A percentile compares a stretch with the other conserved stretches of the same genome.
Conservation (phyloP, 139 green algal species). For the Zygnema circumcarinatum region DNA sequence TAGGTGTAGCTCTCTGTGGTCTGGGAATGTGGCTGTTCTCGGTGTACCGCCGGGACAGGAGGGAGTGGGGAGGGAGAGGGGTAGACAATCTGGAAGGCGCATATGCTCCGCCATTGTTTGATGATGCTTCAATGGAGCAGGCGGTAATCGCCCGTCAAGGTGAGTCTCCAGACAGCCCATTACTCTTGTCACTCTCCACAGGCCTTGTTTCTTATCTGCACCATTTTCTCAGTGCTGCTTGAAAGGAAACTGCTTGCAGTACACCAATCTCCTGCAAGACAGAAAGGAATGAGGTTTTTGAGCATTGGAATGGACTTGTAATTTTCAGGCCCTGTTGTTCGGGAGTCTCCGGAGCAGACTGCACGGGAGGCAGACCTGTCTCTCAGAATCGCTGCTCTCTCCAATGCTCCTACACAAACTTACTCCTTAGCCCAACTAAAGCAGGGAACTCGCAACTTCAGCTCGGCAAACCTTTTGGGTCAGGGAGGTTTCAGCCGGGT, state of each 20-base stretch:
- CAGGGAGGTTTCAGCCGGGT: slow-evolving; percentile 69
- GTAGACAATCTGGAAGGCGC: not conserved
- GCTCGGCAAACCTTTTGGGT: slow-evolving; percentile 53
- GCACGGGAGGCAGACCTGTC: not conserved
- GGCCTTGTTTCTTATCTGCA: too few species aligned
- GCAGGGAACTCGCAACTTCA: slow-evolving; percentile 44
- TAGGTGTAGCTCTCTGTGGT: not conserved
- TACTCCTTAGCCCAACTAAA: slow-evolving; percentile 46
- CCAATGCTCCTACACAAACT: not conserved
- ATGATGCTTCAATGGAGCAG: not conserved
- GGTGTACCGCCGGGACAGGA: not conserved
- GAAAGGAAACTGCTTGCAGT: too few species aligned
- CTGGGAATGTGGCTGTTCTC: not conserved
- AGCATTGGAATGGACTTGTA: too few species aligned
- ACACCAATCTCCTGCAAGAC: too few species aligned
- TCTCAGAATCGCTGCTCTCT: not conserved
- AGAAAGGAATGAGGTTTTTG: too few species aligned
- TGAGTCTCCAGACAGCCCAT: too few species aligned
- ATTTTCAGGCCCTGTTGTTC: not conserved
- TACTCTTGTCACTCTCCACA: too few species aligned
- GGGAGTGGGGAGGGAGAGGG: not conserved
- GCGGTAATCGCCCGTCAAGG: not conserved
- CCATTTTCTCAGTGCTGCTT: too few species aligned
- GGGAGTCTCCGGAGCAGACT: not conserved
- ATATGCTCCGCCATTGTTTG: not conserved